Percentiles rank a stretch among this genome's conserved stretches.
Conservation (phyloP, 2,329 filamentous ascomycete genomes). For the Periconia digitata region DNA sequence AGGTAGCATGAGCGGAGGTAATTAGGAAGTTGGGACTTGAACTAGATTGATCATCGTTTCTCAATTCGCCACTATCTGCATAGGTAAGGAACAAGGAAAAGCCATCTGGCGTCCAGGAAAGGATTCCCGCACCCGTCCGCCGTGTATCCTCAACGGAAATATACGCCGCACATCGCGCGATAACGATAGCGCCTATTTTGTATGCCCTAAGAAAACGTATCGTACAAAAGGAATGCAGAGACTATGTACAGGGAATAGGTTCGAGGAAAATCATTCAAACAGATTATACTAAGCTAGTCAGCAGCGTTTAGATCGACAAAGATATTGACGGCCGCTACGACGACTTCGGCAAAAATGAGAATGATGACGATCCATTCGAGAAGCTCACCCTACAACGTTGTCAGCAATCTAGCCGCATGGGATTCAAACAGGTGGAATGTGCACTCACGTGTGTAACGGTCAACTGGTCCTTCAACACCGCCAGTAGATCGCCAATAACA, state of each 20-base stretch:
- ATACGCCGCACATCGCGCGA: background rate
- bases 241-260: background rate
- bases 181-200: background rate
- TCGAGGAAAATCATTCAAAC: background rate
- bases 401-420: conserved; percentile 11
- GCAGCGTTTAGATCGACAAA: conserved; percentile 86
- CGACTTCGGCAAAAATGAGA: conserved; percentile 91
- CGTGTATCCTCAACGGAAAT: too few species aligned
- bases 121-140: too few species aligned
- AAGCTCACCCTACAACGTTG: conserved; percentile 45
- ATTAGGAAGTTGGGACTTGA: too few species aligned
- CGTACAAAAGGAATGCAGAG: background rate
- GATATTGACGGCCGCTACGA: conserved; percentile 92
- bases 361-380: conserved; percentile 74
- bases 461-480: conserved; percentile 92
- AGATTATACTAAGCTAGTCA: conserved; percentile 42
- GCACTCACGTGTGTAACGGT: conserved; percentile 67
- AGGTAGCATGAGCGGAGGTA: too few species aligned
- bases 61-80: too few species aligned
- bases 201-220: background rate
- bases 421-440: background rate
- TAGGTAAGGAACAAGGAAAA: too few species aligned
- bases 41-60: too few species aligned
- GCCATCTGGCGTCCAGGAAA: too few species aligned
- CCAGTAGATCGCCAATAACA: conserved; percentile 89